A percentile compares a stretch with the other conserved stretches of the same genome.
phyloP scores from a whole-genome alignment of 2,329 filamentous ascomycete genomes.

The Fusarium pininemorale region DNA sequence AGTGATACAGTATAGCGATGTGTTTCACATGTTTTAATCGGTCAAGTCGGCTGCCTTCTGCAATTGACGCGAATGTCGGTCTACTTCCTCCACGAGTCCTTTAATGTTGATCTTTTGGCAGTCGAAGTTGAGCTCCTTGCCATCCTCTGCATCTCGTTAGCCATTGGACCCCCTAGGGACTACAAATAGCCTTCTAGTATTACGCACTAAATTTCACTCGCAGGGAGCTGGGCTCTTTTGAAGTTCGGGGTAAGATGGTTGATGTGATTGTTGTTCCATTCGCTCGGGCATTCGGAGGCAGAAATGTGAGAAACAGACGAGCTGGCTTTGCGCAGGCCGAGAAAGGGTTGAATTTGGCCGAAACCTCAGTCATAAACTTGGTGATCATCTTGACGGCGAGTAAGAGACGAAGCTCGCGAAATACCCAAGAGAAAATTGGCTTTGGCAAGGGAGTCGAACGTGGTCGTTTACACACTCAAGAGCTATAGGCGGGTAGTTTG shows the following conservation, averaged over 20 bases:
- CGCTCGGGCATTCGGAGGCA: slow-evolving; percentile 80
- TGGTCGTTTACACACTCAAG: slow-evolving; percentile 12
- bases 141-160: slow-evolving; percentile 73
- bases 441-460: background rate
- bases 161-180: slow-evolving; percentile 25
- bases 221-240: slow-evolving; percentile 74
- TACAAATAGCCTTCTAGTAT: too few species aligned
- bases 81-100: slow-evolving; percentile 86
- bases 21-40: slow-evolving; percentile 51
- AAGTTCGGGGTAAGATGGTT: slow-evolving; percentile 75
- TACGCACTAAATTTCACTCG: slow-evolving; percentile 85
- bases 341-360: slow-evolving; percentile 93
- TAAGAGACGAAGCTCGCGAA: slow-evolving; percentile 6
- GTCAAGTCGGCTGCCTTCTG: slow-evolving; percentile 83
- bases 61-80: slow-evolving; percentile 85
- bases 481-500: background rate
- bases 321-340: slow-evolving; percentile 80
- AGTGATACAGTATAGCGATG: slow-evolving; percentile 39
- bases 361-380: slow-evolving; percentile 85
- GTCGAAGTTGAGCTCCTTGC: slow-evolving; percentile 87
- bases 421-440: background rate
- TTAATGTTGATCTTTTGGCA: slow-evolving; percentile 84
- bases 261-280: slow-evolving; percentile 81
- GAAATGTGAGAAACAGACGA: slow-evolving; percentile 84
- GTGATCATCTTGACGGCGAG: slow-evolving; percentile 73